Base-by-base conservation (phyloP, 192 early-diverging fungal species). In the Backusella macrospora region DNA sequence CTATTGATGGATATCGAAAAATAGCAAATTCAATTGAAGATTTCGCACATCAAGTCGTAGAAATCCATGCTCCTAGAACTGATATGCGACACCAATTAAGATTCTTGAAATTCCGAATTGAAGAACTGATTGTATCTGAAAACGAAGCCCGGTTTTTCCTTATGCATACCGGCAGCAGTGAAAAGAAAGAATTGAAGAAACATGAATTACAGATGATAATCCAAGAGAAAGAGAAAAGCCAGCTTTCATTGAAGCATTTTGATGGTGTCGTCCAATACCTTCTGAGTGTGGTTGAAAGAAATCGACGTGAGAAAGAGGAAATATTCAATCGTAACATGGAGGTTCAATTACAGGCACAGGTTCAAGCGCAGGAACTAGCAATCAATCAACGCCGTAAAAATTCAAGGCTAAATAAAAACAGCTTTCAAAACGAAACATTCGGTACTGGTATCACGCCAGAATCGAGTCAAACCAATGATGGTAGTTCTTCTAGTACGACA, bases 11-110 rank as follows among this genome's bases (percentile, higher is more conserved):
- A 13, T 59, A 59, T 59, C 52, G 52, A 59, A 59, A 59, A 12
- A 59, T 59, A 12, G 52, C 52, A 59, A 59, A 59, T 12, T 59
- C 52, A 12, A 59, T 59, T 59, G 52, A 59, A 59, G 52, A 59
- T 12, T 59, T 12, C 9, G 52, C 52, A 23, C 52, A 59, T 23
- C 52, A 59, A 59, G 52, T 59, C 13, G 52, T 59, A 26, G 21
- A 59, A 8, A 26, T 59, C 8, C 9, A 9, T 26, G 23, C 9
- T 13, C 52, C 52, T 26, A 59, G 23, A 14, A 23, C 52, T 10
- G 52, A 59, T 26, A 59, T 59, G 52, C 52, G 52, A 59, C 23
- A 59, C 21, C 52, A 59, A 23, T 26, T 59, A 26, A 59, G 5
- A 59, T 59, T 12, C 21, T 9, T 59, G 9, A 4, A 18, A 4